phyloP scores from a whole-genome alignment of 2,329 filamentous ascomycete species.

The Xylariaceae sp. region DNA sequence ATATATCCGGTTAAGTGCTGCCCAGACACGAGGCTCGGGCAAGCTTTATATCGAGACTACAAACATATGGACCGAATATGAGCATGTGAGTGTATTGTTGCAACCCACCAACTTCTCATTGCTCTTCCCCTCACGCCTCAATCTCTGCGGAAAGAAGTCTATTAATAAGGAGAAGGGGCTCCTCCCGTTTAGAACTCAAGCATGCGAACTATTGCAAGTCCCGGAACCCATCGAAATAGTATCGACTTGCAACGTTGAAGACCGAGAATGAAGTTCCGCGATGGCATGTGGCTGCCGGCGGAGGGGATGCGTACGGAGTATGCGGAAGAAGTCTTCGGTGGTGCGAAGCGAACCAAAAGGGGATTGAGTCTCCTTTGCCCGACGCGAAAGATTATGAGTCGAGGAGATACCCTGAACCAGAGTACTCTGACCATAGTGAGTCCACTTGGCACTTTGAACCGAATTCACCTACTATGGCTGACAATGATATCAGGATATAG shows the following conservation, averaged over 20 bases:
- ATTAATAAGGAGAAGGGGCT: not conserved
- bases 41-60: slow-evolving; percentile 14
- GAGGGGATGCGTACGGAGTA: slow-evolving; percentile 58
- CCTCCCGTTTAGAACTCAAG: not conserved
- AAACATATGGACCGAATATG: not conserved
- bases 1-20: not conserved
- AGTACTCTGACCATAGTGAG: slow-evolving; percentile 48
- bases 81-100: slow-evolving; percentile 10
- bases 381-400: slow-evolving; percentile 47
- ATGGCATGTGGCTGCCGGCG: slow-evolving; percentile 63
- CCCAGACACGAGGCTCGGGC: slow-evolving; percentile 4
- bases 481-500: slow-evolving; percentile 41
- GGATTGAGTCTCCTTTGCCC: slow-evolving; percentile 53
- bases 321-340: slow-evolving; percentile 58
- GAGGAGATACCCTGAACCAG: slow-evolving; percentile 53
- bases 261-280: slow-evolving; percentile 53
- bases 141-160: not conserved
- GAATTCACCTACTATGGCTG: not conserved
- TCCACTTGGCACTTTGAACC: not conserved
- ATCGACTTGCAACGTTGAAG: not conserved
- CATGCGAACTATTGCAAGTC: not conserved
- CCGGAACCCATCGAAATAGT: not conserved
- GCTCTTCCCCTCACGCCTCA: slow-evolving; percentile 12
- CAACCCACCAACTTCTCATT: not conserved
- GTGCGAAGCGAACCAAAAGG: slow-evolving; percentile 41